phyloP scores from a whole-genome alignment of 306 rosid genomes.

The Prunus mongolica region DNA sequence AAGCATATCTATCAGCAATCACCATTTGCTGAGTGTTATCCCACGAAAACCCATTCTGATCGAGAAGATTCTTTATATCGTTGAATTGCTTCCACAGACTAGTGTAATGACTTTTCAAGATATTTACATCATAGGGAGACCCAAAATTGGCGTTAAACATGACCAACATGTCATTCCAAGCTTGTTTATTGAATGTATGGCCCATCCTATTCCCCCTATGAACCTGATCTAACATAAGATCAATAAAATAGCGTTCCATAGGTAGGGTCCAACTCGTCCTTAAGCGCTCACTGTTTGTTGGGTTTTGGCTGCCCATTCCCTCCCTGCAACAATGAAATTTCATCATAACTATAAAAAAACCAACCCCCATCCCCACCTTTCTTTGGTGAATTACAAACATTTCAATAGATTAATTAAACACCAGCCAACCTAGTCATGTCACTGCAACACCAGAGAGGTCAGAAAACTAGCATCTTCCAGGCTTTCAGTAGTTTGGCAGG shows the following conservation, averaged over 20 bases:
- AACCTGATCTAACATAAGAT: constrained; percentile 52
- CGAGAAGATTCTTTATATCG: constrained; percentile 48
- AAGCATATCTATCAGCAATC: constrained; percentile 36
- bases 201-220: constrained; percentile 56
- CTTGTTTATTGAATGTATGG: constrained; percentile 50
- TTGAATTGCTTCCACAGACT: constrained; percentile 44
- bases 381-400: not conserved
- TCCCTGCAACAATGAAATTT: constrained; percentile 6
- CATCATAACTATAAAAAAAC: not conserved
- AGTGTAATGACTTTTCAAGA: constrained; percentile 44
- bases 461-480: not conserved
- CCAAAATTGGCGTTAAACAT: constrained; percentile 47
- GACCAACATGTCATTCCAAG: constrained; percentile 53
- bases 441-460: too few species aligned
- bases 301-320: constrained; percentile 38
- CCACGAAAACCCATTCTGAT: constrained; percentile 53
- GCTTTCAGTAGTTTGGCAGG: not conserved
- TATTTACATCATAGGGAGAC: constrained; percentile 36
- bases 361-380: not conserved
- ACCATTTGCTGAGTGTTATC: constrained; percentile 41
- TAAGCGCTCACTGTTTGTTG: constrained; percentile 23
- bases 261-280: constrained; percentile 45
- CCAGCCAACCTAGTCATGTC: not conserved
- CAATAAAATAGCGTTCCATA: constrained; percentile 44
- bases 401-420: not conserved